Evolutionary conservation across 345 rosid species (phyloP), one percentile per base, ranked within the genome.

Genomic region (Moringa oleifera): DNA sequence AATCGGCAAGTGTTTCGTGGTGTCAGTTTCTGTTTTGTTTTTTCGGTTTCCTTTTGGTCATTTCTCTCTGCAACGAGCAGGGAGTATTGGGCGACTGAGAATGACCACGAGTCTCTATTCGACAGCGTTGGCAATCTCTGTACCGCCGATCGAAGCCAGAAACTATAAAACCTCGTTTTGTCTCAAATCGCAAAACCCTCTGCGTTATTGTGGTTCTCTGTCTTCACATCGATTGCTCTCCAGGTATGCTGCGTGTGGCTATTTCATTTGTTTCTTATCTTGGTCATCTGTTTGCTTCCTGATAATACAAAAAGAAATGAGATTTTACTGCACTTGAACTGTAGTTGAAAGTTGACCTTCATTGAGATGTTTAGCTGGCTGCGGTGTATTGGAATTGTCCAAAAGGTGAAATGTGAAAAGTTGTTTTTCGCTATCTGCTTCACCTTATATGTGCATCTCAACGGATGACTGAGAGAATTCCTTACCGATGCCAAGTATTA

Each of bases 101-200:
- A 72, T 74, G 81, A 71, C 59, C 12, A 23, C 68, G 24, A 55
- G 41, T 64, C 28, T 70, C 16, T 71, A 70, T 68, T 65, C 71
- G 0, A 6, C 77, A 2, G 55, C 51, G 51, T 53, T 56, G 55
- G 65, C 79, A 18, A 47, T 52, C 55, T 58, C 77, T 18, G 37
- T 66, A 15, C 47, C 73, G 7, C 60, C 75, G 20, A 2, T 55
- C 23, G 62, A 28, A 56, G 18, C 69, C 7, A 65, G 31, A 25
- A 68, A 59, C 25, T 57, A 55, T 22, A 58, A 59, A 66, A 50
- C 74, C 57, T 20, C 69, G 2, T 50, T 66, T 61, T 70, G 72
- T 55, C 63, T 70, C 61, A 58, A 65, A 37, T 55, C 72, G 25
- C 76, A 23, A 20, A 49, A 31, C 37, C 74, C 73, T 62, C 68